A percentile compares a stretch with the other conserved stretches of the same genome.
phyloP scores from a whole-genome alignment of 1,139 yeast species.

The Scheffersomyces illinoinensis region DNA sequence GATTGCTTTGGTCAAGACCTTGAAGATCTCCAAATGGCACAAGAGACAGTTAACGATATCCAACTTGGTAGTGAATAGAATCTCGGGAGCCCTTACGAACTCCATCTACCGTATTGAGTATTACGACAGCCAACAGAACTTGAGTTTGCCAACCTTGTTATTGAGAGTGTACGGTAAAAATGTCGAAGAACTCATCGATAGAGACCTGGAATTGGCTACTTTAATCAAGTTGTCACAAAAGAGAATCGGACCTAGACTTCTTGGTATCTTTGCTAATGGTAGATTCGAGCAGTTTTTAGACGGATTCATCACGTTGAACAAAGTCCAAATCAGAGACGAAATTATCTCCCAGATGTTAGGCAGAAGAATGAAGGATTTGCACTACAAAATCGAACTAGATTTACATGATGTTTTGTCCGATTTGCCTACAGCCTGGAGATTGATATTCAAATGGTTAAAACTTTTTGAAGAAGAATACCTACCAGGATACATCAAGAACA shows the following conservation, averaged over 20 bases:
- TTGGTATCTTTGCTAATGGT: constrained; percentile 90
- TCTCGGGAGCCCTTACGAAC: constrained; percentile 92
- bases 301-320: constrained; percentile 74
- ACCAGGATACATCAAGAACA: constrained; percentile 25
- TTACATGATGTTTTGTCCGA: constrained; percentile 34
- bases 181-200: constrained; percentile 81
- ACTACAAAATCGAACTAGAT: constrained; percentile 71
- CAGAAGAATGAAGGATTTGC: constrained; percentile 94
- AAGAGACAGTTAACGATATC: constrained; percentile 42
- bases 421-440: constrained; percentile 67
- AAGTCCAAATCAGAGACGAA: constrained; percentile 71
- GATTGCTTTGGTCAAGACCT: constrained; percentile 59
- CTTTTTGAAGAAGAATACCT: constrained; percentile 49
- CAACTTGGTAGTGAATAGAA: constrained; percentile 54
- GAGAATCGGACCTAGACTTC: constrained; percentile 82
- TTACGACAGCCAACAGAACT: constrained; percentile 24
- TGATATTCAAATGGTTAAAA: constrained; percentile 70
- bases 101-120: constrained; percentile 73
- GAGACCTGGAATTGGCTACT: constrained; percentile 75
- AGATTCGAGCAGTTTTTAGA: constrained; percentile 89
- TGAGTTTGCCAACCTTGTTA: constrained; percentile 49
- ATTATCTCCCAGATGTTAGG: constrained; percentile 84
- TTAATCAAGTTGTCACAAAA: constrained; percentile 72
- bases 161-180: constrained; percentile 90
- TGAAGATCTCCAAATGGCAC: constrained; percentile 80